Evolutionary conservation across 1,284 basidiomycete species (phyloP), one percentile per base, ranked within the genome.

Genomic region (Trichosporon coremiiforme): DNA sequence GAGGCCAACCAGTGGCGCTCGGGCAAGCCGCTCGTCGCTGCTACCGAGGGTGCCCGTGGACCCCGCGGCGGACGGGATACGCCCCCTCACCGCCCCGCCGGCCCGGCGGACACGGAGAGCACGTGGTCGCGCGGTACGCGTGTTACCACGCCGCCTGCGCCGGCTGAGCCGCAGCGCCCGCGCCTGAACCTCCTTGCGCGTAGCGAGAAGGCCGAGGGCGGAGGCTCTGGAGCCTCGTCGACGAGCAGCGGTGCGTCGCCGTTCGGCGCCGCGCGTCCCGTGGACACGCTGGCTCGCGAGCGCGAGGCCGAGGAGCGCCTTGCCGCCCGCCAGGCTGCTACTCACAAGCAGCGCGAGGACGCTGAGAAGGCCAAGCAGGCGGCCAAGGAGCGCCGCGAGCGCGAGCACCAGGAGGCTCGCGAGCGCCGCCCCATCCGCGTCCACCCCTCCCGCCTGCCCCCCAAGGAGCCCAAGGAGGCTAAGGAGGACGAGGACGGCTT

Each of bases 231-330:
- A 4, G 81, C 86, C 2, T 80, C 84, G n/a, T 71, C 79, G 22
- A 45, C 79, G 35, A 67, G 78, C 10, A 74, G 81, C 66, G 93
- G 82, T 67, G 73, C 85, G 17, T 84, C 88, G 79, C 94, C 95
- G 1, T 98, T 98, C 80, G 96, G 96, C 69, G 87, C 88, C 66
- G 96, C 96, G 53, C 94, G 92, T 77, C 94, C 95, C 13, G 91
- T 98, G 38, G 94, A 98, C 81, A 89, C 91, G 8, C 85, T 90
- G 22, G 85, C 87, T 2, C 89, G 89, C 68, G 94, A 98, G 79
- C 88, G 88, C 66, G 91, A 77, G 66, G 82, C 79, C 15, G 77
- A 73, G 38, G 78, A 76, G 62, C 67, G 72, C 9, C 67, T 68
- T 4, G 75, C 67, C 13, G 71, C 65, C 64, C 66, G 66, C 57